Conservation (phyloP, 495 filamentous ascomycete genomes). For the Penicillium coprophilum region DNA sequence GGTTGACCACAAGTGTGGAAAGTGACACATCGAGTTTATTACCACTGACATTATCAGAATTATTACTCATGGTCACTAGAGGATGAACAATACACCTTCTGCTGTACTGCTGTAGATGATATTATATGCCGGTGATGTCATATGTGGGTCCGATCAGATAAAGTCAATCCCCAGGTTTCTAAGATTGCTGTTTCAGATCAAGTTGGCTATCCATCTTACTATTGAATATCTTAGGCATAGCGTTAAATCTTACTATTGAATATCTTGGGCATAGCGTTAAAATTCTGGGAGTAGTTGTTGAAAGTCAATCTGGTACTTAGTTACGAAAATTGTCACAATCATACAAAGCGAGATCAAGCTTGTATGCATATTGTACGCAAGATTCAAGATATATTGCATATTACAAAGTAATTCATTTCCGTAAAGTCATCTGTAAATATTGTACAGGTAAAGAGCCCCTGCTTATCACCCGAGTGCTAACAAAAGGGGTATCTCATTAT, state of each 20-base stretch:
- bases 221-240: no score
- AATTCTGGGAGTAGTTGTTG: neutral
- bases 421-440: neutral
- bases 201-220: neutral
- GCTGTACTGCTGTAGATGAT: neutral
- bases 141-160: neutral
- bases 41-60: no score
- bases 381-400: neutral
- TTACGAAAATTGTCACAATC: neutral
- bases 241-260: no score
- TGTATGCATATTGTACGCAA: neutral
- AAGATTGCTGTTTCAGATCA: neutral
- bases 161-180: neutral
- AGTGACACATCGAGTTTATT: no score
- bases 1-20: no score
- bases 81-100: no score
- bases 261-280: neutral
- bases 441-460: neutral
- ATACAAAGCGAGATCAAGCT: neutral
- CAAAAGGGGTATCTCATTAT: neutral
- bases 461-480: neutral
- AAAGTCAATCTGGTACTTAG: neutral
- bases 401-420: neutral
- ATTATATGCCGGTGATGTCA: neutral
- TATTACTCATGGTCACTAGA: no score